phyloP scores from a whole-genome alignment of 2,329 filamentous ascomycete genomes.

The Hypoxylon sp. region DNA sequence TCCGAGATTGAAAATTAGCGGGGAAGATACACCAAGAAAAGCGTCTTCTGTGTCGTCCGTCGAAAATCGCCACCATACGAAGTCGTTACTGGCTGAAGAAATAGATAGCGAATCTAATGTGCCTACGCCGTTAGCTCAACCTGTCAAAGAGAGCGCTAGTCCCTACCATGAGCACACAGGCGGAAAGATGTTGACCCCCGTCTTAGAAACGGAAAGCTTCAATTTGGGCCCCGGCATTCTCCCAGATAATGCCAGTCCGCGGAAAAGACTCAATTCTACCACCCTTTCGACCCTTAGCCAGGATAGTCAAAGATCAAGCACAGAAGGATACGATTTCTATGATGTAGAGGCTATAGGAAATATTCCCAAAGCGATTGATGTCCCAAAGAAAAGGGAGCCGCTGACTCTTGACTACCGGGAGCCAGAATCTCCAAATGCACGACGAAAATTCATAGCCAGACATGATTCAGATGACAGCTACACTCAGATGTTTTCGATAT shows the following conservation, averaged over 20 bases:
- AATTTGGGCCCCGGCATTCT: conserved; percentile 65
- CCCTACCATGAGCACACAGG: conserved; percentile 52
- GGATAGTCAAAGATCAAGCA: conserved; percentile 67
- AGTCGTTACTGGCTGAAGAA: conserved; percentile 68
- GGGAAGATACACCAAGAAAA: conserved; percentile 49
- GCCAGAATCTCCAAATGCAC: conserved; percentile 53
- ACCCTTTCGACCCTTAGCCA: conserved; percentile 67
- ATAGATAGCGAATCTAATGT: conserved; percentile 75
- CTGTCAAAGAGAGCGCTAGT: conserved; percentile 59
- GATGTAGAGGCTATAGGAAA: conserved; percentile 66
- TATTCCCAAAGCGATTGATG: conserved; percentile 67
- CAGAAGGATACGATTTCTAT: conserved; percentile 77
- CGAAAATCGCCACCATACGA: conserved; percentile 54
- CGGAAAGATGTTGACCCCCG: conserved; percentile 62
- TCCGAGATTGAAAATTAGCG: conserved; percentile 38
- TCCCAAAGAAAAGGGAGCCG: conserved; percentile 62
- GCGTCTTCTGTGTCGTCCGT: conserved; percentile 53
- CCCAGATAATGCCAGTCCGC: conserved; percentile 56
- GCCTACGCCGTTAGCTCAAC: conserved; percentile 71
- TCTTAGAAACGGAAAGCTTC: conserved; percentile 67
- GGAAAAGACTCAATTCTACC: conserved; percentile 65
- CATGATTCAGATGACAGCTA: conserved; percentile 74
- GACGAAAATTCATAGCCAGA: conserved; percentile 55
- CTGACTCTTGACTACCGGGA: conserved; percentile 57
- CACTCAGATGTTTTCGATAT: conserved; percentile 71